Evolutionary conservation across 306 rosid genomes (phyloP), one percentile per base, ranked within the genome.

Genomic region (Rubus parviflorus): DNA sequence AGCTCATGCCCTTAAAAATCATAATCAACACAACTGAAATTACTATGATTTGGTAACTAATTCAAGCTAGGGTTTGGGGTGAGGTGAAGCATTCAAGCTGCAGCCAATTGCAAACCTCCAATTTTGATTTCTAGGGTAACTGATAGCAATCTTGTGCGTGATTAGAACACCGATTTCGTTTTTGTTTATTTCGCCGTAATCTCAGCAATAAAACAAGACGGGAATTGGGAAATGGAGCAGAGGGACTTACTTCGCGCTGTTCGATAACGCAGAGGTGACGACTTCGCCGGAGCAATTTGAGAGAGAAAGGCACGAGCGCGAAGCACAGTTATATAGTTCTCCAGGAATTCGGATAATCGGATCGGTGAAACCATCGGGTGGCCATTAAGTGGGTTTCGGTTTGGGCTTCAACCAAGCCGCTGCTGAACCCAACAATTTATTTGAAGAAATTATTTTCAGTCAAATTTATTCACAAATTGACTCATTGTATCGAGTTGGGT

Each of bases 1-100:
- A 35, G 52, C 75, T 30, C 81, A 78, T 22, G 56, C 82, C 78
- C 71, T 54, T 35, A 66, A 42, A 25, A 56, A 54, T 80, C 72
- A 76, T 51, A 15, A 35, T 52, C 62, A 16, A 49, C 43, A 8
- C 19, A 45, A 23, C 17, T 48, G 25, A n/a, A 17, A 49, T 17
- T 11, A 25, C 10, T 2, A 15, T 2, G 15, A 70, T 16, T 49
- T 4, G 45, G 23, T 30, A 51, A 10, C 51, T 8, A 38, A 30
- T 30, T 30, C 35, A 25, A 15, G 14, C 22, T 48, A 69, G 73
- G 73, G 73, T 22, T 13, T 68, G n/a, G 73, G 35, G n/a, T 46
- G 16, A 7, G 9, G 37, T 5, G 2, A 43, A 68, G 38, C 14
- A 58, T 23, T 58, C 6, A 23, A 23, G 16, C 38, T 23, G 37